Evolutionary conservation across 345 rosid genomes (phyloP), one percentile per base, ranked within the genome.

Genomic region (Trapa bicornis): DNA sequence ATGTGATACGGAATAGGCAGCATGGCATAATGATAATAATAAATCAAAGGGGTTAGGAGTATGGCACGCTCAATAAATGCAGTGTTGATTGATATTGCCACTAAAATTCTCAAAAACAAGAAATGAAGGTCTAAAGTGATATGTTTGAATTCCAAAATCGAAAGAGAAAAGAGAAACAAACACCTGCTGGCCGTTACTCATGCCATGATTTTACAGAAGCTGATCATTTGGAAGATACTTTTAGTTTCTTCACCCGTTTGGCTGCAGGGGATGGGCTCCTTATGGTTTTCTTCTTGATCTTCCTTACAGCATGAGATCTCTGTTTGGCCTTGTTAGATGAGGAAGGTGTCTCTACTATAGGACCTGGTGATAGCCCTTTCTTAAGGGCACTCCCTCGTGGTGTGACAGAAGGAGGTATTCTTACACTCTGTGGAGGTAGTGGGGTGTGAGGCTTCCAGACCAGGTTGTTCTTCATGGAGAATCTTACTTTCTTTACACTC

Each of bases 361-460:
- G 99, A 73, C 99, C 99, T 4, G 99, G 87, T 39, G 89, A 84
- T 56, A 92, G 64, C 33, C 99, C 99, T 80, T 87, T 73, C 84
- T 94, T 94, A 29, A 94, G 89, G 29, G 99, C 99, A 82, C 99
- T 94, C 74, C 99, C 99, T 76, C 99, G 81, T 5, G 99, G 99
- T 13, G 92, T 89, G 65, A 82, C 88, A 67, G 99, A 87, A 2
- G 99, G 96, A 0, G 99, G 99, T 77, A 91, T 72, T 78, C 99
- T 88, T 83, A 94, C 72, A 72, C 81, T 84, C 66, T 91, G 86
- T 15, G 97, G 99, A 70, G 99, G 99, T 63, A 94, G 71, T 50
- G 99, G 99, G 72, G 80, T 88, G 62, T 91, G 95, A 10, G 99
- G 96, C 75, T 91, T 94, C 99, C 99, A 94, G 48, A 91, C 95